Evolutionary conservation across 2,329 filamentous ascomycete species (phyloP).

Genomic region (Remersonia thermophila): DNA sequence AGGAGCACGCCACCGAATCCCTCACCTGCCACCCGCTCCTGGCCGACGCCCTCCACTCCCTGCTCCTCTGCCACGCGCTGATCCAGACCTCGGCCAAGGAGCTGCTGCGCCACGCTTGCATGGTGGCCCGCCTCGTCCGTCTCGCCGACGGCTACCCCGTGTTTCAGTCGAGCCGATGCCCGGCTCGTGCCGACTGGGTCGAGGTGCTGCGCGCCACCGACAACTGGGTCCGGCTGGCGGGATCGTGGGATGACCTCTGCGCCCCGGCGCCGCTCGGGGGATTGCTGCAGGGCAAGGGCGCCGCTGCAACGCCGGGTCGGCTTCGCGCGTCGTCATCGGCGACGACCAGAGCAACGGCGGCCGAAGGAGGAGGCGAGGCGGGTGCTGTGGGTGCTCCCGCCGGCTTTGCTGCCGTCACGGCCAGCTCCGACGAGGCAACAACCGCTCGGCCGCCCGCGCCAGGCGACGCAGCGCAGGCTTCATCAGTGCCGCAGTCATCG

Average conservation of each 20-base stretch:
- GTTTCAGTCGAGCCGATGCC: conserved; percentile 59
- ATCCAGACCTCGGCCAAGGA: conserved; percentile 69
- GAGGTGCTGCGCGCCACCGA: conserved; percentile 56
- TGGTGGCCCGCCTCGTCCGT: conserved; percentile 62
- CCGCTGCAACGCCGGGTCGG: conserved; percentile 22
- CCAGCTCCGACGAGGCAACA: no score
- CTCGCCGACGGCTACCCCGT: conserved; percentile 70
- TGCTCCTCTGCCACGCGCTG: conserved; percentile 68
- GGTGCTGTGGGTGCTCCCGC: no score
- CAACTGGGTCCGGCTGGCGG: conserved; percentile 55
- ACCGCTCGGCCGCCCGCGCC: no score
- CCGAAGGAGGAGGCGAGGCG: no score
- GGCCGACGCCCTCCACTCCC: conserved; percentile 63
- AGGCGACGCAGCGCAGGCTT: no score
- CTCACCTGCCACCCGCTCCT: conserved; percentile 74
- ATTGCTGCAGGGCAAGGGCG: conserved; percentile 11
- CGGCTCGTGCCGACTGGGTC: conserved; percentile 68
- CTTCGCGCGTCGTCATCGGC: conserved; percentile 52
- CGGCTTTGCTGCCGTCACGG: no score
- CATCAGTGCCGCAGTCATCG: no score
- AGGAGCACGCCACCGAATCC: conserved; percentile 38
- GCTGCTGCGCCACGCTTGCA: conserved; percentile 66
- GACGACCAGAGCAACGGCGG: conserved; percentile 41
- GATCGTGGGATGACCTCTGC: conserved; percentile 62
- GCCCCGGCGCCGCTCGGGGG: conserved; percentile 41